Base-by-base conservation (phyloP, 441 rosid species). In the Euphorbia corollata region DNA sequence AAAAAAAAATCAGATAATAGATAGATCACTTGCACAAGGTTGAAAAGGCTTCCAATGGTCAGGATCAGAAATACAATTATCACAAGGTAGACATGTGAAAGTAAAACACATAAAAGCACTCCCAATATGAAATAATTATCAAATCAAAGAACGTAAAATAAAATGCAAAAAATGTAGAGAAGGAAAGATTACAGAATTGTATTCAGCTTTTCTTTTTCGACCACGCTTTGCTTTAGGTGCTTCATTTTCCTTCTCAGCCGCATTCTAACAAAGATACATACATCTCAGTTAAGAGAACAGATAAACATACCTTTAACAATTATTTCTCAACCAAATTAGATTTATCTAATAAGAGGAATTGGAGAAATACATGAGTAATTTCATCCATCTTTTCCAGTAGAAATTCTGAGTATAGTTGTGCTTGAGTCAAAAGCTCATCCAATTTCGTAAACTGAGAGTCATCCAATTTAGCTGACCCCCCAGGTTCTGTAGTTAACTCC, bases 371-470 rank as follows among this genome's bases (percentile, higher is more conserved):
- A 59, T 61, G 61, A 30, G 95, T 84, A 36, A 89, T 89, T 71
- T 89, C 86, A 16, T 91, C 97, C 92, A 94, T 94, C 76, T 91
- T 86, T 77, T 94, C 99, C 71, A 87, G 81, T 71, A 94, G 81
- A 67, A 91, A 91, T 82, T 91, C 90, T 3, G 97, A 69, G 74
- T 86, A 94, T 41, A 89, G 72, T 76, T 91, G 85, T n/a, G 97
- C 86, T 77, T 89, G 96, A 1, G 94, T 86, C 73, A 94, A 81
- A 70, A 94, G 97, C 78, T 89, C 96, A 66, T 94, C 93, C 74
- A 94, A 73, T 75, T 75, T 86, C 8, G 87, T 85, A 68, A 74
- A 86, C 79, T 91, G 96, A 24, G 70, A 55, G 50, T 83, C 92
- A 69, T 83, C 73, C 65, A 91, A 68, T 2, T 71, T 73, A 11